Evolutionary conservation across 2,329 filamentous ascomycete genomes (phyloP).

Genomic region (Aphanocladium album): DNA sequence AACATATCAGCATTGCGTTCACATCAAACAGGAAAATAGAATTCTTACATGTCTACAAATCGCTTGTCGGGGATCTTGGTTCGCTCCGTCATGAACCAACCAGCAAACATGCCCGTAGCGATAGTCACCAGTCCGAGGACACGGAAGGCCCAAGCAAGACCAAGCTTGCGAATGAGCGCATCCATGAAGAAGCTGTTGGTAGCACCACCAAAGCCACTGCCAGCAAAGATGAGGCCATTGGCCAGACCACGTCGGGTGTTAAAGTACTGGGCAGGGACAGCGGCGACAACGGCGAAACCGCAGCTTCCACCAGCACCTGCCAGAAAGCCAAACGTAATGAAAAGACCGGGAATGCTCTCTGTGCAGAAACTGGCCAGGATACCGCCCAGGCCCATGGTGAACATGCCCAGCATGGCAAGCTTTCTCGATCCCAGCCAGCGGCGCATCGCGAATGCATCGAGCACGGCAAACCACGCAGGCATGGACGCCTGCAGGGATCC

Average conservation of each 20-base stretch:
- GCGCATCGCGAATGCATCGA: slow-evolving; percentile 42
- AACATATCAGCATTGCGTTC: too few relatives aligned
- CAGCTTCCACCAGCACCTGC: slow-evolving; percentile 60
- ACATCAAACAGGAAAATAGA: too few relatives aligned
- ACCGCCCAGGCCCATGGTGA: slow-evolving; percentile 40
- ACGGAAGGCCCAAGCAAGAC: slow-evolving; percentile 52
- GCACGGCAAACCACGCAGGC: slow-evolving; percentile 38
- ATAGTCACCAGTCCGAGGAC: slow-evolving; percentile 44
- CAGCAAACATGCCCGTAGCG: slow-evolving; percentile 44
- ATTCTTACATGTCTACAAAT: slow-evolving; percentile 49
- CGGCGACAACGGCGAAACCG: slow-evolving; percentile 50
- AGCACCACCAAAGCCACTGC: slow-evolving; percentile 38
- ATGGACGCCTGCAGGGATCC: slow-evolving; percentile 44
- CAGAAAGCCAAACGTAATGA: slow-evolving; percentile 53
- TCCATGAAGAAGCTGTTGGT: slow-evolving; percentile 20
- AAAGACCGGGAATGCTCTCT: slow-evolving; percentile 21
- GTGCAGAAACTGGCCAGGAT: slow-evolving; percentile 7
- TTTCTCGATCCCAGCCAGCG: slow-evolving; percentile 37
- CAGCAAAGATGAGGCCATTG: slow-evolving; percentile 50
- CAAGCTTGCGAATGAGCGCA: slow-evolving; percentile 49
- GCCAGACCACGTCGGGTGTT: slow-evolving; percentile 49
- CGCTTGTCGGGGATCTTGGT: slow-evolving; percentile 26
- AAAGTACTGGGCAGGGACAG: slow-evolving; percentile 59
- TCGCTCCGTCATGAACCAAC: slow-evolving; percentile 47
- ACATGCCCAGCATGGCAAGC: slow-evolving; percentile 41